phyloP scores from a whole-genome alignment of 2,329 filamentous ascomycete genomes.

The Pseudocercospora macadamiae region DNA sequence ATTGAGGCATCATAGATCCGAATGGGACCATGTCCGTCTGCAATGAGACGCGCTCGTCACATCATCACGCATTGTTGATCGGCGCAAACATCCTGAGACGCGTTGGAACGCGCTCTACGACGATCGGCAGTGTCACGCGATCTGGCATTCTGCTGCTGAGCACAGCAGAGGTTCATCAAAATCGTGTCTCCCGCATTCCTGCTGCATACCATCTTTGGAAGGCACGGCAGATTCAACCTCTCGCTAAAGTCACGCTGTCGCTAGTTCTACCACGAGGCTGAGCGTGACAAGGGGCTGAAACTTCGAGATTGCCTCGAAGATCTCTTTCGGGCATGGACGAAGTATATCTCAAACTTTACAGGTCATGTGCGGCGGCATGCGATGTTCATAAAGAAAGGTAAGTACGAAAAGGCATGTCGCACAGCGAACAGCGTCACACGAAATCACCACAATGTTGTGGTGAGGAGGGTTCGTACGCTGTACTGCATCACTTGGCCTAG shows the following conservation, averaged over 20 bases:
- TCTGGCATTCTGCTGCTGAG: background rate
- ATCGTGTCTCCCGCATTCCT: conserved; percentile 1
- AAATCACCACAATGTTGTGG: background rate
- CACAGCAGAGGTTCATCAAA: background rate
- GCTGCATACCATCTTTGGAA: background rate
- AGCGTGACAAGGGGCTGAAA: background rate
- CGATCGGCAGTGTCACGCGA: background rate
- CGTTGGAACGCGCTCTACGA: background rate
- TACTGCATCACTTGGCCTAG: background rate
- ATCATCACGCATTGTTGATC: conserved; percentile 2
- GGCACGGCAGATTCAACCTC: background rate
- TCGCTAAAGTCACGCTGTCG: background rate
- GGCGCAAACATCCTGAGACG: conserved; percentile 7
- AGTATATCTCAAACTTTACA: conserved; percentile 8
- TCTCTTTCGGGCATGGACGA: background rate
- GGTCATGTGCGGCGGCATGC: background rate
- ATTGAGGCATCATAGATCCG: background rate
- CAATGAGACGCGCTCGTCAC: background rate
- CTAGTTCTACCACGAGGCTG: background rate
- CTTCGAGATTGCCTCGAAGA: background rate
- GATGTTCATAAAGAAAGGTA: background rate
- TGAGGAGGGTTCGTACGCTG: background rate
- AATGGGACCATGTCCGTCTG: background rate
- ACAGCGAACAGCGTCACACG: background rate
- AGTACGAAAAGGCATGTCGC: background rate